Percentiles rank a stretch among this genome's conserved stretches.
Conservation (phyloP, 495 filamentous ascomycete species). For the Hypoxylon fuscum region DNA sequence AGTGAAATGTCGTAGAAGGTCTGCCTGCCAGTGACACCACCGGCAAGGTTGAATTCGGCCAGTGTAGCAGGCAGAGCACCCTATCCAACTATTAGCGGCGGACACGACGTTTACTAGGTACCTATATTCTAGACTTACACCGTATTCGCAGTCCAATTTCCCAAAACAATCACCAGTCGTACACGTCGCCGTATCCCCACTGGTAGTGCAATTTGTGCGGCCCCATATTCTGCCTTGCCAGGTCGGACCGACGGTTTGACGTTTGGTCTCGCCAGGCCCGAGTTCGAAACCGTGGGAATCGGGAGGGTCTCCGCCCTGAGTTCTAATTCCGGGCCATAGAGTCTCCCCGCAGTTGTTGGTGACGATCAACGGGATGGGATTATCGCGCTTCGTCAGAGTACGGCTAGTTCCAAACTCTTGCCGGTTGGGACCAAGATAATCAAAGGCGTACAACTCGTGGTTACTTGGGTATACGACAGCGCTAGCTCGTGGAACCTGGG, state of each 20-base stretch:
- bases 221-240: slow-evolving; percentile 87
- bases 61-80: slow-evolving; percentile 74
- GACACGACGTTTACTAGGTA: background rate
- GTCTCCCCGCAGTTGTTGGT: slow-evolving; percentile 72
- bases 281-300: slow-evolving; percentile 62
- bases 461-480: slow-evolving; percentile 43
- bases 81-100: slow-evolving; percentile 40
- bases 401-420: slow-evolving; percentile 32
- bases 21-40: slow-evolving; percentile 63
- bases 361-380: slow-evolving; percentile 60
- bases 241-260: slow-evolving; percentile 67
- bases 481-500: slow-evolving; percentile 6
- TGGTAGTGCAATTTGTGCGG: slow-evolving; percentile 81
- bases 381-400: slow-evolving; percentile 43
- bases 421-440: slow-evolving; percentile 41
- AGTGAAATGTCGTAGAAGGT: slow-evolving; percentile 86
- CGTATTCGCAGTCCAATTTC: slow-evolving; percentile 67
- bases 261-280: slow-evolving; percentile 54
- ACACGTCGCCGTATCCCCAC: slow-evolving; percentile 67
- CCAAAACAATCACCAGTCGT: slow-evolving; percentile 78
- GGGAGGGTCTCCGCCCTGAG: slow-evolving; percentile 71
- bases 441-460: slow-evolving; percentile 38
- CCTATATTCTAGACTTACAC: slow-evolving; percentile 58
- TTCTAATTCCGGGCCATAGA: slow-evolving; percentile 76
- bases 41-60: slow-evolving; percentile 77